Evolutionary conservation across 2,329 filamentous ascomycete species (phyloP).

Genomic region (Arthrinium phaeospermum): DNA sequence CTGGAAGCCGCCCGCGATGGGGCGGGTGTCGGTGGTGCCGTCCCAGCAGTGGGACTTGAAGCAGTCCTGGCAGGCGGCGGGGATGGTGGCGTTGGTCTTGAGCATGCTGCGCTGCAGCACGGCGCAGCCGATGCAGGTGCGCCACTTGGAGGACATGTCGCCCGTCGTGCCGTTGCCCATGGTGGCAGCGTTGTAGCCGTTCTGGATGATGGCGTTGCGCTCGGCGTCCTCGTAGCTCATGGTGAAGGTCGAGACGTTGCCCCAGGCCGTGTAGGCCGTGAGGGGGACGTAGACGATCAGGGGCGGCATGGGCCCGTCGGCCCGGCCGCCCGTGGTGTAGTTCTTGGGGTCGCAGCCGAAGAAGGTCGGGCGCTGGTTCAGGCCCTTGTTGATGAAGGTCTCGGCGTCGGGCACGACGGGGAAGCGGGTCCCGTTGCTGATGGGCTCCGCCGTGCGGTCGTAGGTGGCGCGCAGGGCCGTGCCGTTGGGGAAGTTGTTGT

Average conservation of each 20-base stretch:
- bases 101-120: slow-evolving; percentile 78
- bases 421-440: slow-evolving; percentile 71
- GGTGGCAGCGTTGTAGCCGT: slow-evolving; percentile 85
- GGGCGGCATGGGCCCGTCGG: slow-evolving; percentile 48
- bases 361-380: slow-evolving; percentile 78
- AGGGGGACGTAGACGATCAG: slow-evolving; percentile 90
- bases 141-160: slow-evolving; percentile 81
- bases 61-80: slow-evolving; percentile 75
- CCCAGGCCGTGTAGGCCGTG: slow-evolving; percentile 75
- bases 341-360: slow-evolving; percentile 78
- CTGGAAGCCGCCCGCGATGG: slow-evolving; percentile 41
- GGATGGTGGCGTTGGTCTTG: slow-evolving; percentile 71
- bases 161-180: slow-evolving; percentile 80
- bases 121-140: slow-evolving; percentile 85
- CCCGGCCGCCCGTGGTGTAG: slow-evolving; percentile 44
- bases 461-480: slow-evolving; percentile 77
- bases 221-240: slow-evolving; percentile 66
- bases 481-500: slow-evolving; percentile 76
- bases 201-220: slow-evolving; percentile 82
- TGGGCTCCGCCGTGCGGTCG: slow-evolving; percentile 62
- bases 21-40: slow-evolving; percentile 60
- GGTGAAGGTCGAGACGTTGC: slow-evolving; percentile 82
- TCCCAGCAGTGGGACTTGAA: slow-evolving; percentile 92
- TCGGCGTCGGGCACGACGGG: slow-evolving; percentile 74
- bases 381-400: slow-evolving; percentile 77